Evolutionary conservation across 2,329 filamentous ascomycete genomes (phyloP).

Genomic region (Dothidotthia symphoricarpi): DNA sequence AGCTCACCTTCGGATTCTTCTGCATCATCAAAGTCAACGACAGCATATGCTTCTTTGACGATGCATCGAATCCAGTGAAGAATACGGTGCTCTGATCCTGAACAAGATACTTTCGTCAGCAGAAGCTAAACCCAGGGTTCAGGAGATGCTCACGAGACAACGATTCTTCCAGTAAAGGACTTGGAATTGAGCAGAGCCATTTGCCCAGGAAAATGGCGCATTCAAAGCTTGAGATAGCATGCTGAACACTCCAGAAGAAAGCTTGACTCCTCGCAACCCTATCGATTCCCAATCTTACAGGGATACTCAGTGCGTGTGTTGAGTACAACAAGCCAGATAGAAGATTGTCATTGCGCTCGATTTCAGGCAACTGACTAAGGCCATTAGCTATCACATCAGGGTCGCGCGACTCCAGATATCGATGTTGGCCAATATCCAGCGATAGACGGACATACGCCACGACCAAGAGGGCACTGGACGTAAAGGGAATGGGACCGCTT

Average conservation of each 20-base stretch:
- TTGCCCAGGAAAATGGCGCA: conserved; percentile 56
- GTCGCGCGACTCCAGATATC: conserved; percentile 48
- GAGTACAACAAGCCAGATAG: conserved; percentile 54
- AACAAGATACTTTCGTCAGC: no score
- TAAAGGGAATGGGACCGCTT: conserved; percentile 41
- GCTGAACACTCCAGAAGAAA: conserved; percentile 59
- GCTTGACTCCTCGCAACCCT: conserved; percentile 56
- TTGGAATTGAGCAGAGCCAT: conserved; percentile 43
- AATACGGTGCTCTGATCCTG: conserved; percentile 44
- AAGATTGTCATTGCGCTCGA: conserved; percentile 51
- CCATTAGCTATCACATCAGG: conserved; percentile 44
- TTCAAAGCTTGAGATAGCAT: conserved; percentile 56
- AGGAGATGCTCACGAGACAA: conserved; percentile 19
- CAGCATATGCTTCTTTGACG: conserved; percentile 46
- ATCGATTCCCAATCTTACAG: conserved; percentile 56
- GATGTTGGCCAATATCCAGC: conserved; percentile 47
- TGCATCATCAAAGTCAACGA: conserved; percentile 35
- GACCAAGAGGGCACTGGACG: conserved; percentile 48
- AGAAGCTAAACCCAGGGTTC: no score
- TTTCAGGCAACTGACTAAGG: conserved; percentile 39
- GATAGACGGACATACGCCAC: conserved; percentile 51
- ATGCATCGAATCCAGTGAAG: conserved; percentile 50
- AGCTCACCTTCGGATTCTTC: conserved; percentile 13
- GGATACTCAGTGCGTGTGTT: conserved; percentile 56
- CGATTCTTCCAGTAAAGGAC: conserved; percentile 12